Conservation (phyloP, 768 basidiomycete genomes). For the Leucocoprinus sp. region DNA sequence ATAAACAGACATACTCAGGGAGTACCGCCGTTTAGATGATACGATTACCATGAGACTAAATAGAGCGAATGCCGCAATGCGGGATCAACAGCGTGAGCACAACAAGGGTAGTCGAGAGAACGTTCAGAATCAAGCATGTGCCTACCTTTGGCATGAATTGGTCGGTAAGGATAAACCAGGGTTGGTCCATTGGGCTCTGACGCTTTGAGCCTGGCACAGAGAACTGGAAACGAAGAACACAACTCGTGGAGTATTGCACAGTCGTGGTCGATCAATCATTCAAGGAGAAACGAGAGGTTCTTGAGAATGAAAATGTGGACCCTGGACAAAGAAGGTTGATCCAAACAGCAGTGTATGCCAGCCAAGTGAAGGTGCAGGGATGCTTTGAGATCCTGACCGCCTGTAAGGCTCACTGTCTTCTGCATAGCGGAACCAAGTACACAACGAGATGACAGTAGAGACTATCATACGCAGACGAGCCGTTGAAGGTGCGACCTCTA, state of each 20-base stretch:
- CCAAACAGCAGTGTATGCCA: slow-evolving; percentile 51
- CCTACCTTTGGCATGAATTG: slow-evolving; percentile 69
- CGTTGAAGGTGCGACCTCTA: slow-evolving; percentile 44
- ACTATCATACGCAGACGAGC: slow-evolving; percentile 63
- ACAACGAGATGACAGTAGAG: slow-evolving; percentile 67
- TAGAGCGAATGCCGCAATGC: slow-evolving; percentile 65
- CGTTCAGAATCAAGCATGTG: slow-evolving; percentile 68
- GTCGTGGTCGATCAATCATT: slow-evolving; percentile 58
- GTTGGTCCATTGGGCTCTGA: slow-evolving; percentile 13
- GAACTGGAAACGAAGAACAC: slow-evolving; percentile 66
- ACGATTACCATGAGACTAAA: slow-evolving; percentile 75
- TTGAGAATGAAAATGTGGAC: slow-evolving; percentile 36
- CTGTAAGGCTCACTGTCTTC: neutral
- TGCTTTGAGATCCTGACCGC: neutral
- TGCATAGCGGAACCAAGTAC: slow-evolving; percentile 60
- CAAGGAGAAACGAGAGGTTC: slow-evolving; percentile 41
- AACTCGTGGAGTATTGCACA: slow-evolving; percentile 72
- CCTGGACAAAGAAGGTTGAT: slow-evolving; percentile 38
- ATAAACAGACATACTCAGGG: slow-evolving; percentile 62
- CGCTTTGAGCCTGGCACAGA: slow-evolving; percentile 21
- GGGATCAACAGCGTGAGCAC: slow-evolving; percentile 55
- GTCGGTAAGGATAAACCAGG: slow-evolving; percentile 44
- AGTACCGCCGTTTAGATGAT: slow-evolving; percentile 78
- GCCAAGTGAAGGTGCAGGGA: slow-evolving; percentile 59
- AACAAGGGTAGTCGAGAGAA: slow-evolving; percentile 37